Evolutionary conservation across 2,329 filamentous ascomycete species (phyloP).

Genomic region (Fusarium tuaranense): DNA sequence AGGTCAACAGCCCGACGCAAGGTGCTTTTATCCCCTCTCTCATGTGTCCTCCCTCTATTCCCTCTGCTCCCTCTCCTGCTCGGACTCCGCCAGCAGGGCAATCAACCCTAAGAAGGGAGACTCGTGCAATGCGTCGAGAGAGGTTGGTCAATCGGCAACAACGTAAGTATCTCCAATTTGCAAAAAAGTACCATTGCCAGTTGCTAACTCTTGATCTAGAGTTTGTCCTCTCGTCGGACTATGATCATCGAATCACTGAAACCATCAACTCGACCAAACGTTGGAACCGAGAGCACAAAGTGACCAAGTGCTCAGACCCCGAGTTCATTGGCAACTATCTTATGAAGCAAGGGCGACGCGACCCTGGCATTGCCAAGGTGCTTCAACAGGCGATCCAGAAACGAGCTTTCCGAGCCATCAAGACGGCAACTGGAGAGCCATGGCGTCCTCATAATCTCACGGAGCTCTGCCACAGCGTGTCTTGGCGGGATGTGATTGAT

Average conservation of each 20-base stretch:
- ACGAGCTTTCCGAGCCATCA: constrained; percentile 33
- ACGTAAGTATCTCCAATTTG: constrained; percentile 6
- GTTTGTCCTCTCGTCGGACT: not conserved
- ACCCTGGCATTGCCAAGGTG: constrained; percentile 48
- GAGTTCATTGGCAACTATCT: constrained; percentile 50
- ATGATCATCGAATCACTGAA: constrained; percentile 48
- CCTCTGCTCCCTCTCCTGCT: not conserved
- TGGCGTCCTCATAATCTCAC: constrained; percentile 44
- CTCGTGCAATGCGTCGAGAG: constrained; percentile 18
- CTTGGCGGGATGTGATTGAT: constrained; percentile 51
- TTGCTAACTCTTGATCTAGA: constrained; percentile 15
- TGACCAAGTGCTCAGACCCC: constrained; percentile 45
- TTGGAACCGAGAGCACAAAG: constrained; percentile 55
- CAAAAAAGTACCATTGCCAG: not conserved
- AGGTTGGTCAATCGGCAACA: constrained; percentile 2
- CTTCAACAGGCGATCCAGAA: constrained; percentile 49
- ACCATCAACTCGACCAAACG: constrained; percentile 52
- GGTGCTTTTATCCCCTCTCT: too few species aligned
- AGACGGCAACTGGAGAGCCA: not conserved
- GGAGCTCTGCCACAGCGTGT: constrained; percentile 48
- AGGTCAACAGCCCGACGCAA: too few species aligned
- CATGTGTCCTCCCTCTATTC: too few species aligned
- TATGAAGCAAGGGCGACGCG: constrained; percentile 51
- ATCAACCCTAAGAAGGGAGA: constrained; percentile 11
- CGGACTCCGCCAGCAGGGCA: not conserved